Conservation (phyloP, 306 rosid species). For the Myrica gale region DNA sequence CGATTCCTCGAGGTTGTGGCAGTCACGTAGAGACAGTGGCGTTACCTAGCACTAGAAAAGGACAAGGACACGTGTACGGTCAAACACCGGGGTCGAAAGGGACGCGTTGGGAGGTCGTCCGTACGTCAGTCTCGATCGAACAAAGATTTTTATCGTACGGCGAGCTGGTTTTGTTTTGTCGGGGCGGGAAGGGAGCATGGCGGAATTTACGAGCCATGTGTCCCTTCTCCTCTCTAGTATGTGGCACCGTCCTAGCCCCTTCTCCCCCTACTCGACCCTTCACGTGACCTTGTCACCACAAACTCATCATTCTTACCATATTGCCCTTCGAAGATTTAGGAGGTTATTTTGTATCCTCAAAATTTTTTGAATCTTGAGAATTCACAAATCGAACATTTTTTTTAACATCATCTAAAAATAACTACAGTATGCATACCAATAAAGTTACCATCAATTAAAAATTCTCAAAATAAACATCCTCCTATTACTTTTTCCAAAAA, state of each 20-base stretch:
- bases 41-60: constrained; percentile 18
- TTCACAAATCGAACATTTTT: no score
- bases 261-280: not conserved
- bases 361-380: no score
- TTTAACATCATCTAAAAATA: no score
- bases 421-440: no score
- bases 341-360: no score
- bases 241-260: not conserved
- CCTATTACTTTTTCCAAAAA: no score
- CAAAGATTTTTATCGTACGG: constrained; percentile 28
- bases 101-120: constrained; percentile 34
- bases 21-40: not conserved
- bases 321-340: no score
- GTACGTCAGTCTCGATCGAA: constrained; percentile 21
- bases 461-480: no score
- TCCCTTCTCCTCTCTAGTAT: not conserved
- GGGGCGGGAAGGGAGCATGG: constrained; percentile 4
- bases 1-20: not conserved
- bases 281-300: constrained; percentile 17
- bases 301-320: not conserved
- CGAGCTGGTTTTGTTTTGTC: constrained; percentile 26
- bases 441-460: no score
- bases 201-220: constrained; percentile 27
- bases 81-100: not conserved
- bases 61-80: constrained; percentile 41